phyloP scores from a whole-genome alignment of 2,329 filamentous ascomycete genomes.

The Cylindrodendrum hubeiense region DNA sequence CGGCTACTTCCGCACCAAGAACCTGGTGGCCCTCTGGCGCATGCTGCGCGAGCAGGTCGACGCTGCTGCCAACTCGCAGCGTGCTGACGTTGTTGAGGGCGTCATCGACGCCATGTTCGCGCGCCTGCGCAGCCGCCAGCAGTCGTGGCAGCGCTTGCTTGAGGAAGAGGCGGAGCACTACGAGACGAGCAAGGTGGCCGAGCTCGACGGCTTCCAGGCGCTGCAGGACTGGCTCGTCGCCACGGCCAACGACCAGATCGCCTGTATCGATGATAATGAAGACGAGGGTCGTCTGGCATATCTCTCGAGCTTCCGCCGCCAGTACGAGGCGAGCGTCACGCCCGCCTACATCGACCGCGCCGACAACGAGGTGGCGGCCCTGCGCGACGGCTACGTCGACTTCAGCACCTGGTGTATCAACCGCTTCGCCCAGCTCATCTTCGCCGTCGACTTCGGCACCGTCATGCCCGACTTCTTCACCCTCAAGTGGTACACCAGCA shows the following conservation, averaged over 20 bases:
- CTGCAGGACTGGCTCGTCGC: constrained; percentile 97
- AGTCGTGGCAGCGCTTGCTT: constrained; percentile 87
- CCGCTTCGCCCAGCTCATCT: constrained; percentile 88
- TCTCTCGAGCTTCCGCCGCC: constrained; percentile 85
- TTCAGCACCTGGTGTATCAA: constrained; percentile 93
- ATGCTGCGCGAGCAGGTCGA: constrained; percentile 95
- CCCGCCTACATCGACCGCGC: constrained; percentile 83
- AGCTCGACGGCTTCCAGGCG: constrained; percentile 78
- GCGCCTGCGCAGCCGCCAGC: constrained; percentile 84
- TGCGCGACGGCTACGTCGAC: constrained; percentile 95
- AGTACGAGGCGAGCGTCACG: constrained; percentile 85
- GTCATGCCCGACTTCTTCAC: constrained; percentile 95
- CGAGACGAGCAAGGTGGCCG: constrained; percentile 65
- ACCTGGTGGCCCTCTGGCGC: constrained; percentile 93
- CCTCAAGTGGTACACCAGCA: constrained; percentile 85
- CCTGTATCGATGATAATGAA: constrained; percentile 94
- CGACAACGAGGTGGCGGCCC: constrained; percentile 76
- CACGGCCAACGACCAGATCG: constrained; percentile 98
- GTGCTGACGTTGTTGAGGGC: constrained; percentile 91
- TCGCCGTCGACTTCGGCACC: constrained; percentile 86
- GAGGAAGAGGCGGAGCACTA: constrained; percentile 87
- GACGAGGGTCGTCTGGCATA: constrained; percentile 82
- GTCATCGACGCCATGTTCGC: constrained; percentile 97
- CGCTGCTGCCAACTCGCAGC: constrained; percentile 85
- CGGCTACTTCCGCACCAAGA: constrained; percentile 92